phyloP scores from a whole-genome alignment of 768 basidiomycete species.

The Goffeauzyma gilvescens region DNA sequence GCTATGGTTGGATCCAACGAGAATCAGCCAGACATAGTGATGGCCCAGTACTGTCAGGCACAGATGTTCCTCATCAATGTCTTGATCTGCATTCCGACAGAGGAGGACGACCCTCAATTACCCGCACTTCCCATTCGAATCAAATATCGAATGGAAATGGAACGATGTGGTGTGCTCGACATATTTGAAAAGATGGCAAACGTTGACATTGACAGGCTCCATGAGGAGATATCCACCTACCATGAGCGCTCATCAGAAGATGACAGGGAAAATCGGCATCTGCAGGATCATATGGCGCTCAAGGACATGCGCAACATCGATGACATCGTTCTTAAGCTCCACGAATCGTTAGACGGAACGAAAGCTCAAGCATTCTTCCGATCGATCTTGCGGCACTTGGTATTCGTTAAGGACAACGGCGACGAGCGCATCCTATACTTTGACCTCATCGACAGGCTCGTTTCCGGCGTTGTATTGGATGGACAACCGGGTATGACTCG shows the following conservation, averaged over 20 bases:
- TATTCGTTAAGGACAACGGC: constrained; percentile 76
- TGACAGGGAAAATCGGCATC: constrained; percentile 59
- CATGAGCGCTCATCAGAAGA: constrained; percentile 49
- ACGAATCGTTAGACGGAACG: constrained; percentile 54
- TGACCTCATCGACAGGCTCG: constrained; percentile 70
- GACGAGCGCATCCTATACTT: constrained; percentile 69
- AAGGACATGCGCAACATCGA: constrained; percentile 58
- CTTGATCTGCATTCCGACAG: constrained; percentile 37
- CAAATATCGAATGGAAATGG: constrained; percentile 76
- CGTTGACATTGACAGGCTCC: constrained; percentile 48
- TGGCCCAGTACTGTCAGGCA: constrained; percentile 40
- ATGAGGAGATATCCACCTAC: constrained; percentile 42
- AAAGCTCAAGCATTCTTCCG: constrained; percentile 68
- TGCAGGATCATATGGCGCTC: constrained; percentile 39
- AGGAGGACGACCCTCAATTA: constrained; percentile 4
- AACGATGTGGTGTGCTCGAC: constrained; percentile 53
- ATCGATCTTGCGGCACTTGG: constrained; percentile 81
- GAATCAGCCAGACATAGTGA: constrained; percentile 27
- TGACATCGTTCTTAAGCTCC: constrained; percentile 71
- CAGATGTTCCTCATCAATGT: constrained; percentile 57
- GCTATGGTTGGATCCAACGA: constrained; percentile 4
- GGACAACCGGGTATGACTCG: constrained; percentile 49
- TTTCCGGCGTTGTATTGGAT: constrained; percentile 80
- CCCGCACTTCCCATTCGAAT: constrained; percentile 53
- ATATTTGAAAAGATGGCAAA: constrained; percentile 17